Conservation (phyloP, 805 yeast species). For the Metschnikowia chrysomelidarum region DNA sequence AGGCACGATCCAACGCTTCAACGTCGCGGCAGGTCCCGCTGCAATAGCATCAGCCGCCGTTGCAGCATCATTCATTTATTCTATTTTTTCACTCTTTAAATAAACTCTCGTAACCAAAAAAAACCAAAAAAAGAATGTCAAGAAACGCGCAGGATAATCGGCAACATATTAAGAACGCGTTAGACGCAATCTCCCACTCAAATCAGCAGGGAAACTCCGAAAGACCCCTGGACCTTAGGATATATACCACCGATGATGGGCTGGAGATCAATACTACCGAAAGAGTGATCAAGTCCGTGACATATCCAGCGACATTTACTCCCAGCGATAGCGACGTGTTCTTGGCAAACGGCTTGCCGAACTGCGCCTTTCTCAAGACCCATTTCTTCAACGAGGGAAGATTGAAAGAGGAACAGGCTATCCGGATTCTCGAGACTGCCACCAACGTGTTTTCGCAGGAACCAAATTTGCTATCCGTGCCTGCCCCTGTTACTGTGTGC, state of each 20-base stretch:
- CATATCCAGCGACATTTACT: constrained; percentile 60
- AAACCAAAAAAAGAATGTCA: constrained; percentile 5
- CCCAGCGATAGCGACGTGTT: constrained; percentile 75
- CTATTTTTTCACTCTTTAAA: too few relatives aligned
- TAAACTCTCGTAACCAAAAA: too few relatives aligned
- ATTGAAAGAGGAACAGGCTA: constrained; percentile 65
- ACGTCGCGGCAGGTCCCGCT: too few relatives aligned
- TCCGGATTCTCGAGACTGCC: constrained; percentile 63
- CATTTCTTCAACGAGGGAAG: constrained; percentile 85
- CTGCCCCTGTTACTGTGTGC: constrained; percentile 93
- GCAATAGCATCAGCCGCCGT: too few relatives aligned
- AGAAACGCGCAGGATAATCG: constrained; percentile 17
- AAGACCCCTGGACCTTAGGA: constrained; percentile 35
- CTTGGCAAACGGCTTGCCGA: constrained; percentile 61
- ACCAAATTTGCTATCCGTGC: constrained; percentile 76
- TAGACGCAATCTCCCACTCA: constrained; percentile 46
- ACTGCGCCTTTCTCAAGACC: constrained; percentile 63
- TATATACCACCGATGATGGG: constrained; percentile 60
- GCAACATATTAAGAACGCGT: constrained; percentile 59
- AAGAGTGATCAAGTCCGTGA: constrained; percentile 54
- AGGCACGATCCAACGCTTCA: too few relatives aligned
- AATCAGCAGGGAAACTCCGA: constrained; percentile 18
- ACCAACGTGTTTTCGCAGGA: constrained; percentile 62
- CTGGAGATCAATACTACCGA: constrained; percentile 51
- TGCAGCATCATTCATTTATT: too few relatives aligned